Percentiles rank a stretch among this genome's conserved stretches.
Conservation (phyloP, 768 basidiomycete species). For the Suillus brevipes region DNA sequence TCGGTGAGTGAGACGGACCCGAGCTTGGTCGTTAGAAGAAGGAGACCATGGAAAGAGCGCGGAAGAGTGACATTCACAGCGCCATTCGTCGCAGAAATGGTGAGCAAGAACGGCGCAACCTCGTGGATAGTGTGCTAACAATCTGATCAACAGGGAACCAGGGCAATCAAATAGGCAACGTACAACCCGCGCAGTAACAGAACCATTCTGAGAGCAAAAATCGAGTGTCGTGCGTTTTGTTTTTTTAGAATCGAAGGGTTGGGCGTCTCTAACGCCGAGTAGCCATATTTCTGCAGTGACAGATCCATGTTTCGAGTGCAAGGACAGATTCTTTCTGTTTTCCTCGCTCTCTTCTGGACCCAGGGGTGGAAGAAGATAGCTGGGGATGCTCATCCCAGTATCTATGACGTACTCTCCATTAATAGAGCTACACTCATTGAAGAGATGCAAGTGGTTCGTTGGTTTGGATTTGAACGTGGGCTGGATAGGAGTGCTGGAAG, state of each 20-base stretch:
- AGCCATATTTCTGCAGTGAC: conserved; percentile 44
- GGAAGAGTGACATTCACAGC: conserved; percentile 19
- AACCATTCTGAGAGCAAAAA: conserved; percentile 19
- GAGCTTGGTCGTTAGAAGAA: conserved; percentile 18
- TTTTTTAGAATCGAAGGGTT: not conserved
- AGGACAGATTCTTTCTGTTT: conserved; percentile 40
- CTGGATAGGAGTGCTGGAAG: not conserved
- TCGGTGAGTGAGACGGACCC: conserved; percentile 20
- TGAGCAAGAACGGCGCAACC: conserved; percentile 19
- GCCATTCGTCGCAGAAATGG: conserved; percentile 14
- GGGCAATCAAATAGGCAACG: conserved; percentile 1
- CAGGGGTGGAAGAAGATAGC: conserved; percentile 40
- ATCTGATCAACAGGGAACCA: not conserved
- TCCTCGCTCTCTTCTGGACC: conserved; percentile 34
- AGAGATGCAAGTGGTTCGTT: conserved; percentile 25
- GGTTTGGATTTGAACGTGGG: conserved; percentile 27
- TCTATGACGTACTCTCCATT: conserved; percentile 43
- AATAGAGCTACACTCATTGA: conserved; percentile 11
- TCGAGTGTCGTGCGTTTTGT: conserved; percentile 21
- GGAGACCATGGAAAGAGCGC: conserved; percentile 22
- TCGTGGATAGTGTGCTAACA: conserved; percentile 18
- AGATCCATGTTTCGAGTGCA: conserved; percentile 34
- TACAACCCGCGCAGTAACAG: conserved; percentile 21
- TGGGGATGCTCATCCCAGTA: conserved; percentile 41
- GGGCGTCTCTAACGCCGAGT: conserved; percentile 19